These are phyloP conservation scores for Sicyos edulis DNA, from an alignment of 306 rosid genomes.

Conservation along the genomic window DNA sequence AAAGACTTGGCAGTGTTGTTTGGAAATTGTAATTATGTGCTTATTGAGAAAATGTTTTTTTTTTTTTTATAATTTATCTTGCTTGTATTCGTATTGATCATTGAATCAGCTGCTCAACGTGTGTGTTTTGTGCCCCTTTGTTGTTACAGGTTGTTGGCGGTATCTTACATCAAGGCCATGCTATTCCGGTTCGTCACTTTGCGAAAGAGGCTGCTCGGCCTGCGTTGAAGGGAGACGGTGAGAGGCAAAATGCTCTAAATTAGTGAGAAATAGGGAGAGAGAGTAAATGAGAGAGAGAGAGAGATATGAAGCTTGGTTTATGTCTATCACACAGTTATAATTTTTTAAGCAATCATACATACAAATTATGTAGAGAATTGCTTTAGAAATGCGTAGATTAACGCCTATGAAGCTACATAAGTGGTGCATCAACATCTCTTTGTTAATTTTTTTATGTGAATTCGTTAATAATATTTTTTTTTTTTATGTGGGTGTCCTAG, in stretches of 20 bases:
- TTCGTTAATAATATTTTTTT: slow-evolving; percentile 27
- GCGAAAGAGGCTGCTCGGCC: slow-evolving; percentile 65
- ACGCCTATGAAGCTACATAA: not conserved
- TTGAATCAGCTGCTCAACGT: not conserved
- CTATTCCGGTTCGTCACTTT: slow-evolving; percentile 65
- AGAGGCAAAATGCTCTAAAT: slow-evolving; percentile 28
- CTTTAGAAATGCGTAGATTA: not conserved
- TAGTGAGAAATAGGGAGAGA: not conserved
- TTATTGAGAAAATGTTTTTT: not conserved
- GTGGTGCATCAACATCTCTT: not conserved
- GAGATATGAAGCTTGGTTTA: not conserved
- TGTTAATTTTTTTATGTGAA: not conserved
- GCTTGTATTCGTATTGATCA: not conserved
- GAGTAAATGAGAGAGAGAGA: not conserved
- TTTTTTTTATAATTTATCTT: too few relatives aligned
- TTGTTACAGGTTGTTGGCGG: slow-evolving; percentile 50
- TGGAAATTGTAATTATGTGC: not conserved
- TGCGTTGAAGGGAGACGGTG: slow-evolving; percentile 82
- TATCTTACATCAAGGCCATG: slow-evolving; percentile 52
- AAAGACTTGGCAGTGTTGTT: not conserved
- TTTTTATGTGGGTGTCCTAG: slow-evolving; percentile 32
- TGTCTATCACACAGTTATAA: not conserved
- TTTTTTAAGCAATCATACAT: not conserved
- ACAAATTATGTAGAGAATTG: not conserved
- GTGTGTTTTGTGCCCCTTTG: slow-evolving; percentile 15